Evolutionary conservation across 495 filamentous ascomycete genomes (phyloP), one percentile per base, ranked within the genome.

Genomic region (Bacidia gigantensis): DNA sequence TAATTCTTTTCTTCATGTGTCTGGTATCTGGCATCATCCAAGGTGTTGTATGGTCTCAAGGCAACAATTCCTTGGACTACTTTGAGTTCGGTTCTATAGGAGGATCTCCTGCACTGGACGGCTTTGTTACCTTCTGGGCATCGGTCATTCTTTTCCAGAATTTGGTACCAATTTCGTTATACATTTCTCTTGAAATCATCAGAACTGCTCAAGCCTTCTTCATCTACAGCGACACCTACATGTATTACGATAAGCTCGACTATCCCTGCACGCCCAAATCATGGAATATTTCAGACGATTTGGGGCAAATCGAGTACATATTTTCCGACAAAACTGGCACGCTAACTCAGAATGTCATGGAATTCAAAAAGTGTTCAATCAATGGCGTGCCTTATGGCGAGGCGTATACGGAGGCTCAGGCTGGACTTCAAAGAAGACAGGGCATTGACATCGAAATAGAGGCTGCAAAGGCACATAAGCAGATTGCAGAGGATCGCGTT

Each of bases 251-350:
- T 21, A 82, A 79, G 63, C 75, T 97, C 60, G 89, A 92, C 60
- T 86, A 93, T 59, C 87, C 88, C 1, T 99, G 93, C 64, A 87
- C 94, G 3, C 93, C 93, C 11, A 97, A 97, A 59, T 88, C 92
- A 1, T 99, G 93, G 93, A 99, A 97, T 65, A 96, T 99, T 52
- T 95, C 89, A 1, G 93, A 99, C 60, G 93, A 99, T 59, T 75
- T 99, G 26, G 93, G 93, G 10, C 93, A 99, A 68, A 96, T 99
- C 54, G 93, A 99, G 65, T 99, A 97, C 67, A 95, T 99, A 56
- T 99, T 99, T 71, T 97, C 93, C 1, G 93, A 99, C 71, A 99
- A 99, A 68, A 99, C 93, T 1, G 93, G 93, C 32, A 99, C 93
- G 3, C 69, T 99, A 58, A 99, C 93, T 3, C 93, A 99, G 61